Evolutionary conservation across 2,329 filamentous ascomycete species (phyloP), one percentile per base, ranked within the genome.

Genomic region (Trichoderma breve): DNA sequence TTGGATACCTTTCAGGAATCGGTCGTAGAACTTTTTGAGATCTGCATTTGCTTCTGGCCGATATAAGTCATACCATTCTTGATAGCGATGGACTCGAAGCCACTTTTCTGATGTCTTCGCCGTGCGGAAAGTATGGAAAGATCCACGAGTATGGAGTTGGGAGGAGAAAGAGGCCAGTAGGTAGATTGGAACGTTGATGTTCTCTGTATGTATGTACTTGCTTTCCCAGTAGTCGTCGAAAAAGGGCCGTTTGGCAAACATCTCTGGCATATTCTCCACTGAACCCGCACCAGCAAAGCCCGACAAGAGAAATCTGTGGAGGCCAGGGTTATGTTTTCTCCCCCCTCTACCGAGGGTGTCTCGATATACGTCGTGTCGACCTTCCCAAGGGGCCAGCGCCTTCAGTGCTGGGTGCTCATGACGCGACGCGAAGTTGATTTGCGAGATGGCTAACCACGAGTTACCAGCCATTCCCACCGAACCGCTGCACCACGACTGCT

Each of bases 381-480:
- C 39, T 9, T 43, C 39, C 39, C 39, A 43, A n/a, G 39, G 39
- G 39, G 39, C 39, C 39, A 43, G 15, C 3, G 39, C 39, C 15
- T 43, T 43, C 3, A 43, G 15, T 43, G 39, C 39, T n/a, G 39
- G 39, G 2, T 43, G 39, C 39, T 43, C 39, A 43, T 43, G 39
- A n/a, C 39, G 39, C 7, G 39, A 43, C 3, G 39, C 39, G 18
- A 43, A 43, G 18, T 43, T 43, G 15, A 43, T 43, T 3, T 43
- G 39, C 39, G 39, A n/a, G 39, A 43, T 43, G 0, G 39, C 39
- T n/a, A 43, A 18, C 32, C 58, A 72, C 4, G 77, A 79, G 60
- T 78, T 79, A 0, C 78, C 78, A 9, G 74, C 75, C 24, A 80
- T 71, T 6, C 74, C 78, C n/a, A 78, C 72, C 2, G 74, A 76